Conservation (phyloP, 202 grass and related monocot species). For the Dendrocalamus latiflorus region DNA sequence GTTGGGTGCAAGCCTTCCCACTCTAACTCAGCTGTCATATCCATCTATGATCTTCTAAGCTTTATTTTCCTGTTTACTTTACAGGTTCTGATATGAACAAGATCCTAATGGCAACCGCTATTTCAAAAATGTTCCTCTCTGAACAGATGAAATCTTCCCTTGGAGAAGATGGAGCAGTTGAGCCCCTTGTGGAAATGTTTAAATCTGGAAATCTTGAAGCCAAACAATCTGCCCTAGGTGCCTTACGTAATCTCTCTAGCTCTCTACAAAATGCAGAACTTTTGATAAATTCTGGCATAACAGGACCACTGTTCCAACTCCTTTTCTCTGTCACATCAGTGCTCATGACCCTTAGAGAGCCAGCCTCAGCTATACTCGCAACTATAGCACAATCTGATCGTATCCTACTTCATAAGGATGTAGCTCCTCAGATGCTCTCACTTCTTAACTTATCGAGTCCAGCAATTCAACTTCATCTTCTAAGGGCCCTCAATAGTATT, state of each 20-base stretch:
- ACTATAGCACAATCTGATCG: slow-evolving; percentile 63
- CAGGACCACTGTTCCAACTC: slow-evolving; percentile 60
- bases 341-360: slow-evolving; percentile 80
- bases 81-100: slow-evolving; percentile 97
- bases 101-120: slow-evolving; percentile 81
- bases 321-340: slow-evolving; percentile 89
- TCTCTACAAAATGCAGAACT: slow-evolving; percentile 52
- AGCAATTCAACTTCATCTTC: slow-evolving; percentile 75
- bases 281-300: slow-evolving; percentile 59
- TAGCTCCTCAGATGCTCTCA: slow-evolving; percentile 73
- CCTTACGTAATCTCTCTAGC: slow-evolving; percentile 69
- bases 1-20: background rate
- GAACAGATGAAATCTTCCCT: slow-evolving; percentile 71
- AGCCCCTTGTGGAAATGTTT: slow-evolving; percentile 79
- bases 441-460: slow-evolving; percentile 69
- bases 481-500: slow-evolving; percentile 73
- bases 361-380: slow-evolving; percentile 72
- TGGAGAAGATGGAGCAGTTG: slow-evolving; percentile 67
- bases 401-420: slow-evolving; percentile 65
- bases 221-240: slow-evolving; percentile 64
- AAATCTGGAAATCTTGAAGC: slow-evolving; percentile 79
- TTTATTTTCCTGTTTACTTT: slow-evolving; percentile 19
- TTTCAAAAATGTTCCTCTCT: slow-evolving; percentile 89
- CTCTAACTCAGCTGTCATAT: background rate
- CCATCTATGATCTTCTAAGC: background rate